Conservation (phyloP, 805 yeast genomes). For the Candida sonorensis region DNA sequence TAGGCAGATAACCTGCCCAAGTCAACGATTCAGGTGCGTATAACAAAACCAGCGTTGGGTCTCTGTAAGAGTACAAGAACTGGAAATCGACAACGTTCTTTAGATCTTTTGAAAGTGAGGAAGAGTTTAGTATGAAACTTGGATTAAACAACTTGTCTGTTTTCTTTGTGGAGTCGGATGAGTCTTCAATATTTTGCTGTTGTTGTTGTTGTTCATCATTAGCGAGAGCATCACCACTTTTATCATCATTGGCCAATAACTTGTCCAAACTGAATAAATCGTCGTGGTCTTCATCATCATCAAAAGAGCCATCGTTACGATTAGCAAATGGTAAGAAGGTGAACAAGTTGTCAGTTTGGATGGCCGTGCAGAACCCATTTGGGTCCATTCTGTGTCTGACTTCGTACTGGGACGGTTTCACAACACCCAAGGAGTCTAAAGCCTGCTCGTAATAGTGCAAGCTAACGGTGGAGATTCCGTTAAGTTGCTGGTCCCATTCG, state of each 20-base stretch:
- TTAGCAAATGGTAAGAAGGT: slow-evolving; percentile 64
- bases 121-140: slow-evolving; percentile 55
- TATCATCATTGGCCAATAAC: too few relatives aligned
- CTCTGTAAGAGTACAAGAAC: slow-evolving; percentile 67
- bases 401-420: slow-evolving; percentile 27
- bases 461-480: slow-evolving; percentile 62
- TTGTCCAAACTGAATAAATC: too few relatives aligned
- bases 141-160: slow-evolving; percentile 33
- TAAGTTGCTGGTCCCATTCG: slow-evolving; percentile 54
- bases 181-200: slow-evolving; percentile 8
- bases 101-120: slow-evolving; percentile 49
- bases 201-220: slow-evolving; percentile 1
- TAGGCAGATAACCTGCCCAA: slow-evolving; percentile 73
- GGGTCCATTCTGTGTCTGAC: slow-evolving; percentile 59
- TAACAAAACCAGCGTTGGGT: slow-evolving; percentile 54
- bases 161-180: slow-evolving; percentile 3
- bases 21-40: slow-evolving; percentile 34
- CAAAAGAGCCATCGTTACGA: slow-evolving; percentile 35
- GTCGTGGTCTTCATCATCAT: slow-evolving; percentile 24
- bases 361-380: slow-evolving; percentile 44
- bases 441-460: slow-evolving; percentile 81
- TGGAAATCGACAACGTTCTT: slow-evolving; percentile 62
- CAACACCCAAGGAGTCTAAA: slow-evolving; percentile 43
- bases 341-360: slow-evolving; percentile 59
- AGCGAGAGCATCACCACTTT: neutral